Conservation (phyloP, 164 flowering plant species). For the Tinospora cordifolia region DNA sequence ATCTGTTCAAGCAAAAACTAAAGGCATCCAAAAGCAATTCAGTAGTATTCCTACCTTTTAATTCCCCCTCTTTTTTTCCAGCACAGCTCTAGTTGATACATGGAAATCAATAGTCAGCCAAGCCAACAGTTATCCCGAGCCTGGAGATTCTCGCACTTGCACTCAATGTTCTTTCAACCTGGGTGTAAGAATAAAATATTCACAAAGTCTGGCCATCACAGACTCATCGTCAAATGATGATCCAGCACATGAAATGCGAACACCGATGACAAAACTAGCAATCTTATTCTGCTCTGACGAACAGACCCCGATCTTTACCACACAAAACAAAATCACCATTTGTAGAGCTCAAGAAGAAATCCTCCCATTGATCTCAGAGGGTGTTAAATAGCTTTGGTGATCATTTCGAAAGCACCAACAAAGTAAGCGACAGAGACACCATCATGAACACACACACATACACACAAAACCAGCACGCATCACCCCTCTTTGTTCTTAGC, state of each 20-base stretch:
- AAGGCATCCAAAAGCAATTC: constrained; percentile 23
- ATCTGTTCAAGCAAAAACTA: constrained; percentile 33
- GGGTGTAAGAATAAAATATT: constrained; percentile 8
- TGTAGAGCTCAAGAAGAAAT: too few species aligned
- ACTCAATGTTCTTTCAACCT: constrained; percentile 14
- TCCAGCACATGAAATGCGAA: constrained; percentile 19
- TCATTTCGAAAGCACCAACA: neutral
- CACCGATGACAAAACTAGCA: constrained; percentile 24
- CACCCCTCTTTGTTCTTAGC: too few species aligned
- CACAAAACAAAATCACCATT: too few species aligned
- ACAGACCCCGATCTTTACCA: too few species aligned
- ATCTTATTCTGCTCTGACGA: too few species aligned
- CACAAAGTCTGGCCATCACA: constrained; percentile 16
- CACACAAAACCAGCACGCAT: too few species aligned
- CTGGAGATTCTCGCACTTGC: constrained; percentile 30
- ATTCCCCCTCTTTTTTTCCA: constrained; percentile 10
- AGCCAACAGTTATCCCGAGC: constrained; percentile 13
- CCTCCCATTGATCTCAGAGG: neutral
- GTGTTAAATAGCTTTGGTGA: neutral
- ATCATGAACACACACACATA: too few species aligned
- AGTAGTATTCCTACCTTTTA: neutral
- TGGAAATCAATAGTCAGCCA: constrained; percentile 22
- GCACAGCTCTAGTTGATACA: constrained; percentile 22
- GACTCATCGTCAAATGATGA: constrained; percentile 44
- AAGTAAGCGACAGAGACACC: neutral